These are phyloP conservation scores for Trichoderma oligosporum DNA, from an alignment of 2,329 filamentous ascomycete species.

Conservation along the genomic window DNA sequence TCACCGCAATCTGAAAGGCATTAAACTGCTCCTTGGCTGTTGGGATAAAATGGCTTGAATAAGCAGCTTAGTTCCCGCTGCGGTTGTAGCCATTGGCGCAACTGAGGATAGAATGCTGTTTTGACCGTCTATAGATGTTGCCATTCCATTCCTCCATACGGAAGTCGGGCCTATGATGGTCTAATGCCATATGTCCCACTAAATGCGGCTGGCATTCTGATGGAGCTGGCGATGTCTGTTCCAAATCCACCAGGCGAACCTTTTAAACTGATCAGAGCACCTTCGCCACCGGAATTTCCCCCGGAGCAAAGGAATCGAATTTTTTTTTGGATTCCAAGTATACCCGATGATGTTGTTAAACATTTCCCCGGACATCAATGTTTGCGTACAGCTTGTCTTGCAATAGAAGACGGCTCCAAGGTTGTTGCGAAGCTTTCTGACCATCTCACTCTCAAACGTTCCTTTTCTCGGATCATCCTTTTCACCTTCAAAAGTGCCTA, in stretches of 20 bases:
- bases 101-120: not conserved
- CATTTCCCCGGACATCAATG: not conserved
- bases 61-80: not conserved
- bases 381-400: not conserved
- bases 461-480: not conserved
- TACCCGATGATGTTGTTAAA: not conserved
- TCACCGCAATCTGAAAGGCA: not conserved
- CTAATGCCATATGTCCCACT: not conserved
- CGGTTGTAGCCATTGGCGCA: not conserved
- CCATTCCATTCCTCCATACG: not conserved
- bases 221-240: not conserved
- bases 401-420: not conserved
- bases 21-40: not conserved
- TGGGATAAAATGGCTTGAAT: not conserved
- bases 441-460: not conserved
- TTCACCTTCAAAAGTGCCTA: not conserved
- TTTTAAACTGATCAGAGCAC: not conserved
- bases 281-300: not conserved
- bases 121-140: not conserved
- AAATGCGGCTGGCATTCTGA: not conserved
- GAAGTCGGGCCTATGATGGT: not conserved
- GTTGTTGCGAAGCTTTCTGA: not conserved
- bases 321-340: not conserved
- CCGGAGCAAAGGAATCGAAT: not conserved
- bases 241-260: not conserved